Conservation (phyloP, 2,329 filamentous ascomycete genomes). For the Teratosphaeria pseudoeucalypti region DNA sequence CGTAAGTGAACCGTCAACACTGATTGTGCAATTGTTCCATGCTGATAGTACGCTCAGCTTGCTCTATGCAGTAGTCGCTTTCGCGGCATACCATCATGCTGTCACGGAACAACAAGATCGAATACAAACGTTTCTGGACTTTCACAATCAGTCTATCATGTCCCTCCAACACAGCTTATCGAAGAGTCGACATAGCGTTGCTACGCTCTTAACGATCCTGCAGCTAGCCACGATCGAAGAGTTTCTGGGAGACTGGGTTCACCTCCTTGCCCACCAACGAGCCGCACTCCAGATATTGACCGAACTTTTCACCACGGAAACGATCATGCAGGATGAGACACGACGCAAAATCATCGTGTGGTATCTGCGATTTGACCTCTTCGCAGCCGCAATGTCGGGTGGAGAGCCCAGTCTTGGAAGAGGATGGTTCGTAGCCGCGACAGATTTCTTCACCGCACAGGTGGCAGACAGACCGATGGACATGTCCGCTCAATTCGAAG, state of each 20-base stretch:
- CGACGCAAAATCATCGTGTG: slow-evolving; percentile 69
- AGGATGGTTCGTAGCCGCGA: slow-evolving; percentile 64
- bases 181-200: slow-evolving; percentile 59
- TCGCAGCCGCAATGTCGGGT: slow-evolving; percentile 72
- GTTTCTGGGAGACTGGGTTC: slow-evolving; percentile 91
- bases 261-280: slow-evolving; percentile 82
- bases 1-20: slow-evolving; percentile 30
- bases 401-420: slow-evolving; percentile 62
- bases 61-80: slow-evolving; percentile 77
- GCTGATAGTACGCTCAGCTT: slow-evolving; percentile 31
- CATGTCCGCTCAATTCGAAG: slow-evolving; percentile 51
- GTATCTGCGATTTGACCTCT: slow-evolving; percentile 83
- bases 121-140: slow-evolving; percentile 72
- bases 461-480: slow-evolving; percentile 50
- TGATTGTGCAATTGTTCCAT: neutral
- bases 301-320: slow-evolving; percentile 66
- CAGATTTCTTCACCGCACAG: slow-evolving; percentile 53
- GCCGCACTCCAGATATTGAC: slow-evolving; percentile 75
- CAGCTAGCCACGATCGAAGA: slow-evolving; percentile 95
- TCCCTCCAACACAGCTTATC: slow-evolving; percentile 62
- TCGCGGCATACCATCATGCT: slow-evolving; percentile 77
- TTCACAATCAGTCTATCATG: slow-evolving; percentile 81
- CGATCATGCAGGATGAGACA: slow-evolving; percentile 58
- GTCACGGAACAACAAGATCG: slow-evolving; percentile 59
- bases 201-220: slow-evolving; percentile 75